Evolutionary conservation across 306 rosid genomes (phyloP).

Genomic region (Trifolium repens): DNA sequence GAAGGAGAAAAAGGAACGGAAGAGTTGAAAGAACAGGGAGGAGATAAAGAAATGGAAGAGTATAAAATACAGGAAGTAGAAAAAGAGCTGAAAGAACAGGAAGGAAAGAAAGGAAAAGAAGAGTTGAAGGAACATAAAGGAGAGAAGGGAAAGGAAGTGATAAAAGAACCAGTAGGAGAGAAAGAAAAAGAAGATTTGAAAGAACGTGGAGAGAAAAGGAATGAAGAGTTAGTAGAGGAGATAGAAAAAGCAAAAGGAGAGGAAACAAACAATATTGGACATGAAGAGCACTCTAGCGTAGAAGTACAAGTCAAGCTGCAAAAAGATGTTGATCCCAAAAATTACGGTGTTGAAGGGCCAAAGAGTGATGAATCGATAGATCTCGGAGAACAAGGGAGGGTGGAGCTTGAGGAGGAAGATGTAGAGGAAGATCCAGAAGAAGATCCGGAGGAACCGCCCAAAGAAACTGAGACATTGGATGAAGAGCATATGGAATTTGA

Average conservation of each 20-base stretch:
- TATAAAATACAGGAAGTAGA: constrained; percentile 24
- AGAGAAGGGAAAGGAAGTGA: constrained; percentile 21
- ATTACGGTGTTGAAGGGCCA: constrained; percentile 42
- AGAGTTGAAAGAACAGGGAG: not conserved
- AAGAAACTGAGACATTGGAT: constrained; percentile 52
- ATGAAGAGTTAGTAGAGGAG: constrained; percentile 38
- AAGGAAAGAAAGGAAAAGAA: constrained; percentile 36
- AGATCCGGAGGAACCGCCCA: constrained; percentile 49
- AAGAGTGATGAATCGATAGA: constrained; percentile 53
- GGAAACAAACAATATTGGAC: constrained; percentile 41
- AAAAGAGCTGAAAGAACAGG: constrained; percentile 29
- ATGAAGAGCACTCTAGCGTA: constrained; percentile 35
- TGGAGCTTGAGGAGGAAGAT: constrained; percentile 56
- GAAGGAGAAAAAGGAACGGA: constrained; percentile 18
- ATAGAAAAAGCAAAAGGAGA: constrained; percentile 41
- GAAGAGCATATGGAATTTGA: constrained; percentile 60
- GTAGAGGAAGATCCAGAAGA: constrained; percentile 57
- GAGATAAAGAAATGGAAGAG: constrained; percentile 25
- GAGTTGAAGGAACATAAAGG: constrained; percentile 39
- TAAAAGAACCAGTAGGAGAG: constrained; percentile 13
- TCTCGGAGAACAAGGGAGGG: constrained; percentile 58
- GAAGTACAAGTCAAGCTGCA: constrained; percentile 44
- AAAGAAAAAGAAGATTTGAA: constrained; percentile 19
- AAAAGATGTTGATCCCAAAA: constrained; percentile 40
- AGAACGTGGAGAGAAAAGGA: constrained; percentile 15